phyloP scores from a whole-genome alignment of 2,329 filamentous ascomycete species.

The Penicillium capsulatum region DNA sequence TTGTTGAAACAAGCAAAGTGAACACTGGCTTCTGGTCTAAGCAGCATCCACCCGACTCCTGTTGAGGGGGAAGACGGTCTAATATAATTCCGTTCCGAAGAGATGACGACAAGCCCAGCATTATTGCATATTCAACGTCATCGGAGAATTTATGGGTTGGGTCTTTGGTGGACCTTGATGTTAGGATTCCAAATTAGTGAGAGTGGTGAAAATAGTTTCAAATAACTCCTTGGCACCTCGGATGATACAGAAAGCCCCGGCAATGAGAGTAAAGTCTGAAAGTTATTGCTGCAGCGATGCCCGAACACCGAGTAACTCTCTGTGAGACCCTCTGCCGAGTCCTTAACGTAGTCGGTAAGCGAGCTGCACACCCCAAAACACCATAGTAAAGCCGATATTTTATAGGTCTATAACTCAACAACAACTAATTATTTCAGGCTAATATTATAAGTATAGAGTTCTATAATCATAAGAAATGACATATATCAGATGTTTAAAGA shows the following conservation, averaged over 20 bases:
- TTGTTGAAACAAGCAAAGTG: neutral
- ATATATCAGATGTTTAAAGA: too few relatives aligned
- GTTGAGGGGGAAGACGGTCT: neutral
- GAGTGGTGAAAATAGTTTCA: conserved; percentile 1
- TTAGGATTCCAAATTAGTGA: neutral
- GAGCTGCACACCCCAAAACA: too few relatives aligned
- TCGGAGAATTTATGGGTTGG: neutral
- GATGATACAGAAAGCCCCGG: neutral
- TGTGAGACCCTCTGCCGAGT: neutral
- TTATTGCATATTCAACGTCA: neutral
- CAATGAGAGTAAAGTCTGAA: conserved; percentile 1
- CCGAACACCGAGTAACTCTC: neutral
- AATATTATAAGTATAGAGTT: too few relatives aligned
- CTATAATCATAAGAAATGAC: too few relatives aligned
- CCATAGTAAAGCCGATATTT: too few relatives aligned
- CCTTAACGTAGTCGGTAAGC: neutral
- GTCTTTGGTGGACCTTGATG: neutral
- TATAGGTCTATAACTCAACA: too few relatives aligned
- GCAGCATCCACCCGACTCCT: neutral
- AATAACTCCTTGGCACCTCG: neutral
- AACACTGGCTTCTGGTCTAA: neutral
- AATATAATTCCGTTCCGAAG: neutral
- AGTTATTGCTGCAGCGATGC: neutral
- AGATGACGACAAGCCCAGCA: neutral
- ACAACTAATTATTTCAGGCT: too few relatives aligned